phyloP scores from a whole-genome alignment of 1,284 basidiomycete species.

The Microbotryum violaceum region DNA sequence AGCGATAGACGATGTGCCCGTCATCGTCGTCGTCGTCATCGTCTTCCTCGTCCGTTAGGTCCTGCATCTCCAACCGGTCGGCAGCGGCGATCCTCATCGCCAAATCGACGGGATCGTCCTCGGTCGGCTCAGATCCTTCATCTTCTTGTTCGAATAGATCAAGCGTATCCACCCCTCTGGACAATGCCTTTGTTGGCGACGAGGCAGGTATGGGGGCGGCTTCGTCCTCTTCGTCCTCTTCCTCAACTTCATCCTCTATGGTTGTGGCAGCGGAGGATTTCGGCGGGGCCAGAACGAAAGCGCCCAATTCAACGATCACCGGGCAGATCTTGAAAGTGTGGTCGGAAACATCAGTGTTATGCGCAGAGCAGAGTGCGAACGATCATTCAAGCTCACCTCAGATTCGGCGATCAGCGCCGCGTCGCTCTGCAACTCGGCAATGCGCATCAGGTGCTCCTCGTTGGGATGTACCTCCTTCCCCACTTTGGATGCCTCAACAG shows the following conservation, averaged over 20 bases:
- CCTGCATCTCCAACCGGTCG: conserved; percentile 7
- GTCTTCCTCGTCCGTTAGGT: conserved; percentile 4
- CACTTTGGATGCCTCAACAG: conserved; percentile 29
- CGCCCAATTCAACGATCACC: conserved; percentile 14
- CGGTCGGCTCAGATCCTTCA: conserved; percentile 51
- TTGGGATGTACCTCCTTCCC: conserved; percentile 72
- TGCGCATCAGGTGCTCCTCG: conserved; percentile 88
- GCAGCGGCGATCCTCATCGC: conserved; percentile 53
- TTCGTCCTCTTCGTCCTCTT: conserved; percentile 5
- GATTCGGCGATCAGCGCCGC: conserved; percentile 56
- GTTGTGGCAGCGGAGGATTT: not conserved
- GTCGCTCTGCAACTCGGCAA: conserved; percentile 74
- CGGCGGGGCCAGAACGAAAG: conserved; percentile 17
- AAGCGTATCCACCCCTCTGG: conserved; percentile 7
- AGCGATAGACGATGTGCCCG: conserved; percentile 20
- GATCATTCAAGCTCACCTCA: conserved; percentile 46
- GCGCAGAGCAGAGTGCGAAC: not conserved
- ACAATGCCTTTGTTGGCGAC: not conserved
- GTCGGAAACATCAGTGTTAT: not conserved
- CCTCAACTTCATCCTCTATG: not conserved
- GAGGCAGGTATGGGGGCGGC: not conserved
- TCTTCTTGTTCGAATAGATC: conserved; percentile 6
- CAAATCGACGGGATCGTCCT: conserved; percentile 70
- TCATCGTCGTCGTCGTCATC: conserved; percentile 14
- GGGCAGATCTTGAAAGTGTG: conserved; percentile 6